Base-by-base conservation (phyloP, 768 basidiomycete species). In the Chalciporus piperatus region DNA sequence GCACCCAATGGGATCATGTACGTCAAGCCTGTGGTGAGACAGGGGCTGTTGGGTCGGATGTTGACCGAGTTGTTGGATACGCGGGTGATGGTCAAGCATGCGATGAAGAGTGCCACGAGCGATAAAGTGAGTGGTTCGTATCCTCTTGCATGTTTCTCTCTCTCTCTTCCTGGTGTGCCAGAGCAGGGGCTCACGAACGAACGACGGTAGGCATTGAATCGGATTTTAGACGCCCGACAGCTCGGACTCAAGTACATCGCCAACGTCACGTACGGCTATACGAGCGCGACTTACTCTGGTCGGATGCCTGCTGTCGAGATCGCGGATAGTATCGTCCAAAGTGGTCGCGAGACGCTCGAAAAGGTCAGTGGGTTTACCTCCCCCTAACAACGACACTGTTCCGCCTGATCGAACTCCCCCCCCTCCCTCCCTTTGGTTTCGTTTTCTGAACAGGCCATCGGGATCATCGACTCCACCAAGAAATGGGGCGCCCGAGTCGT, bases 291-390 rank as follows among this genome's bases (percentile, higher is more conserved):
- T 1, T 97, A 85, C 63, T 98, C 95, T 14, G 97, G 97, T 3
- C 78, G 97, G 43, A 98, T 99, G 97, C 97, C 97, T 20, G 92
- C 91, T 10, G 95, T 98, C 17, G 95, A 98, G 67, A 92, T 99
- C 37, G 97, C 97, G 0, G 97, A 99, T 61, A 92, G 92, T 50
- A 98, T 98, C 59, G 96, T 99, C 0, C 94, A 98, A 71, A 95
- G 84, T 39, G 96, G 97, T 6, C 78, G 97, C 37, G 95, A 98
- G 70, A 98, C 92, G 0, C 73, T 98, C 19, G 96, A 98, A 69
- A 92, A 93, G 81, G 95, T 88, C 35, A 9, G 72, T 59, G 10
- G 19, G 17, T 8, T 42, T 13, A n/a, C n/a, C n/a, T n/a, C n/a
- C n/a, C n/a, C 13, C 11, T 32, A 22, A 22, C 2, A 2, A 22